Evolutionary conservation across 768 basidiomycete species (phyloP).

Genomic region (Solioccasus polychromus): DNA sequence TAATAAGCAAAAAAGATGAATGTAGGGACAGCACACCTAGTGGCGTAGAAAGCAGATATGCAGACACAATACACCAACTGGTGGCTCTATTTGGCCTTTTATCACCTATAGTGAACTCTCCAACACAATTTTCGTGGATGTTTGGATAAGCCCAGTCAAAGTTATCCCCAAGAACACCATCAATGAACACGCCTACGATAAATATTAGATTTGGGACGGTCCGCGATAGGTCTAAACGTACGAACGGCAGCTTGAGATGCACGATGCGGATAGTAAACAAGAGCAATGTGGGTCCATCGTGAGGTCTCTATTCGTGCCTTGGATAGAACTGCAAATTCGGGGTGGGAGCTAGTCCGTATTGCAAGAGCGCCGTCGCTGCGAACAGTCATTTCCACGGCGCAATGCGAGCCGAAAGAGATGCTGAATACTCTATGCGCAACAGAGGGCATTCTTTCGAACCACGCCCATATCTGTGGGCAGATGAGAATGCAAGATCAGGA

Average conservation of each 20-base stretch:
- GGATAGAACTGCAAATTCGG: conserved; percentile 41
- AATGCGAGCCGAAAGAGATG: conserved; percentile 29
- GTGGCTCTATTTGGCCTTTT: conserved; percentile 34
- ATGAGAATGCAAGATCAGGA: background rate
- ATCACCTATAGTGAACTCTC: conserved; percentile 58
- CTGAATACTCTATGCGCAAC: conserved; percentile 35
- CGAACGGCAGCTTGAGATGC: conserved; percentile 57
- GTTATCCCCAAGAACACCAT: conserved; percentile 65
- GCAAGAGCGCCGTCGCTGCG: conserved; percentile 57
- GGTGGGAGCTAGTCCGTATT: conserved; percentile 39
- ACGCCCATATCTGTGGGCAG: conserved; percentile 43
- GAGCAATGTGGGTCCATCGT: conserved; percentile 70
- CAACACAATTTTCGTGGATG: conserved; percentile 34
- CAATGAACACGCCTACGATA: conserved; percentile 63
- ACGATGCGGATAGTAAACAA: conserved; percentile 64
- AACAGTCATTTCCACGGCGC: conserved; percentile 45
- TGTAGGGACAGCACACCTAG: conserved; percentile 41
- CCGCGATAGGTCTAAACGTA: conserved; percentile 31
- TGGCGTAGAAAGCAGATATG: conserved; percentile 57
- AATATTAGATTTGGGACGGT: background rate
- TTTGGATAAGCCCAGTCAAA: conserved; percentile 65
- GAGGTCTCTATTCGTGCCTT: conserved; percentile 47
- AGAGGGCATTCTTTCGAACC: conserved; percentile 43
- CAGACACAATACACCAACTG: conserved; percentile 67
- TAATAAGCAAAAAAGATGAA: conserved; percentile 7